Base-by-base conservation (phyloP, 805 yeast genomes). In the Ogataea nitratoaversa region DNA sequence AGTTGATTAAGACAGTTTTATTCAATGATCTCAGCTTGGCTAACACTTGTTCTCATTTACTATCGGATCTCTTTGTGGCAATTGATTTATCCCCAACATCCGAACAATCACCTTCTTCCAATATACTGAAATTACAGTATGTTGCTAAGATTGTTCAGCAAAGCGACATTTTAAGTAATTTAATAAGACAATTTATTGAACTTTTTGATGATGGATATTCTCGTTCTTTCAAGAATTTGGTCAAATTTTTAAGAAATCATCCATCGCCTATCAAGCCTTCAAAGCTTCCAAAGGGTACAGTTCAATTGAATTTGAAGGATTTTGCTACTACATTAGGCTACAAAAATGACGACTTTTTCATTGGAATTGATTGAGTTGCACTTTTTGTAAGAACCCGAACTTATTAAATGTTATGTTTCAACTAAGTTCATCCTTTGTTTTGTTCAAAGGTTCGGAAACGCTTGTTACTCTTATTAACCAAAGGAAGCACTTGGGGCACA, bases 221-320 rank as follows among this genome's bases (percentile, higher is more conserved):
- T 0, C 37, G 28, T 27, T 42, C 57, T n/a, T 62, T 62, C 40
- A 56, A 54, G 33, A 37, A 41, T 7, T 41, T 62, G n/a, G 41
- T 46, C n/a, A 48, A 39, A 20, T 60, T 50, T 37, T 45, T 61
- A 41, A 61, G 53, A 44, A 35, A 33, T 8, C 53, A 59, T 28
- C 66, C 66, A 9, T 59, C 65, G 2, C 62, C 66, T 0, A 49
- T 61, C 31, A 61, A 59, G 40, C 66, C 65, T 14, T 58, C 62
- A 1, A 61, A 60, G 31, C 50, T 56, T 13, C 45, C 52, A 4
- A 57, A 56, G 37, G 66, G 66, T 9, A 44, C 52, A 3, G 45
- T 49, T 4, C 43, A 36, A 19, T 32, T 60, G 41, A 54, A 59
- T 32, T 14, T 56, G 11, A 40, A 49, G 30, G 40, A 40, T 22